A percentile compares a stretch with the other conserved stretches of the same genome.
phyloP scores from a whole-genome alignment of 2,329 filamentous ascomycete species.

The Pestalotiopsis sp. region DNA sequence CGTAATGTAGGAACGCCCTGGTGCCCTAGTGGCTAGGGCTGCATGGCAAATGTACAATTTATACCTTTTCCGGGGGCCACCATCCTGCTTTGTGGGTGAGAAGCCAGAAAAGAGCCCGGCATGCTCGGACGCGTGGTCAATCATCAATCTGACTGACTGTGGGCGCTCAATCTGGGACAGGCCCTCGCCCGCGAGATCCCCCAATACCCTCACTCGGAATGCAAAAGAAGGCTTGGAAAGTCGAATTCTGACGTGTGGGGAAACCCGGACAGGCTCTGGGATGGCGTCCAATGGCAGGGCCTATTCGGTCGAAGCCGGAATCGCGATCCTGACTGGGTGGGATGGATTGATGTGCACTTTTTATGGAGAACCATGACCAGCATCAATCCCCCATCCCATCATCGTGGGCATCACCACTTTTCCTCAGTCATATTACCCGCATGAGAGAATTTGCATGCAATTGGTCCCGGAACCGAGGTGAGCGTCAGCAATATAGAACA shows the following conservation, averaged over 20 bases:
- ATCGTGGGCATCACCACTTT: not conserved
- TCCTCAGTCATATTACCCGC: not conserved
- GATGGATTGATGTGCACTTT: slow-evolving; percentile 11
- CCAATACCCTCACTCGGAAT: not conserved
- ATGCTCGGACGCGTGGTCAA: slow-evolving; percentile 1
- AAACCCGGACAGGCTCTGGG: slow-evolving; percentile 13
- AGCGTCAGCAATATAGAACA: not conserved
- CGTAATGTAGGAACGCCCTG: not conserved
- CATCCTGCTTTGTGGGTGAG: too few relatives aligned
- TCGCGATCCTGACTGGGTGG: slow-evolving; percentile 29
- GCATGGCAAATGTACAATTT: not conserved
- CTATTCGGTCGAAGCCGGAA: slow-evolving; percentile 33
- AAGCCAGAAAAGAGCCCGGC: not conserved
- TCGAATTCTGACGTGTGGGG: slow-evolving; percentile 9
- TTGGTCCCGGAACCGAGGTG: not conserved
- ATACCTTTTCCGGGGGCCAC: not conserved
- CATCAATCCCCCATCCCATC: slow-evolving; percentile 1
- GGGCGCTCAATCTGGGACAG: not conserved
- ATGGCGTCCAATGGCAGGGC: not conserved
- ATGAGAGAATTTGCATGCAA: not conserved
- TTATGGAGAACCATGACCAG: slow-evolving; percentile 18
- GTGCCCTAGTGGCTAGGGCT: not conserved
- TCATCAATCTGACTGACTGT: not conserved
- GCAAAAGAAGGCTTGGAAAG: not conserved
- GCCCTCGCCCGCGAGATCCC: not conserved